These are phyloP conservation scores for Psophocarpus tetragonolobus DNA, from an alignment of 306 rosid species.

Conservation along the genomic window DNA sequence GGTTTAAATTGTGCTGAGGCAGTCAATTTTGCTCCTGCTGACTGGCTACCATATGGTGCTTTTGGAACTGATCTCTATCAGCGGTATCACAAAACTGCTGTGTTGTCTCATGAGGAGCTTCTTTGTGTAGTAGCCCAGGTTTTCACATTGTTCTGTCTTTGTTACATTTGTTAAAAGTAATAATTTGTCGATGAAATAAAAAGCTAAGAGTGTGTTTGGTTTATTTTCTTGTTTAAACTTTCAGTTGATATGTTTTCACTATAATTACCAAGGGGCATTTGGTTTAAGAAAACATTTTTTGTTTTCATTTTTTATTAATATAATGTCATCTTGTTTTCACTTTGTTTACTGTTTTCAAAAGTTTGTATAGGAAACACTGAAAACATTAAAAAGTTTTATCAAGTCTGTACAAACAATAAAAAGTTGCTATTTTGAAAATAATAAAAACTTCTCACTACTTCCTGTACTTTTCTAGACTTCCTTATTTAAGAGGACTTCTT, in stretches of 20 bases:
- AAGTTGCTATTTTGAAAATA: not conserved
- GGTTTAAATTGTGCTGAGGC: constrained; percentile 99
- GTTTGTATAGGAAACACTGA: not conserved
- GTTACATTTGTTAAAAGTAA: constrained; percentile 7
- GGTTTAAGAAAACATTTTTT: not conserved
- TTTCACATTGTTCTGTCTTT: constrained; percentile 32
- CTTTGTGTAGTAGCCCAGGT: constrained; percentile 92
- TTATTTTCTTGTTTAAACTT: constrained; percentile 15
- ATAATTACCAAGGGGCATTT: not conserved
- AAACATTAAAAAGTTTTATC: not conserved
- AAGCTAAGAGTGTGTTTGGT: not conserved
- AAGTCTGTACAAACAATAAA: not conserved
- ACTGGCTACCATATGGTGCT: constrained; percentile 96
- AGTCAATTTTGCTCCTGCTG: constrained; percentile 99
- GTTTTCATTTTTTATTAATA: not conserved
- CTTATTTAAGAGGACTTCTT: not conserved
- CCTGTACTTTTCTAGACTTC: constrained; percentile 10
- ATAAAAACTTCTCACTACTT: not conserved
- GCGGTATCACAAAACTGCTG: constrained; percentile 81
- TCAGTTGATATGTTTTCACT: not conserved
- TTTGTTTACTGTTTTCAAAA: not conserved
- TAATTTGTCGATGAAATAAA: constrained; percentile 19
- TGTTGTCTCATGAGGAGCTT: constrained; percentile 96
- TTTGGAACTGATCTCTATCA: constrained; percentile 92
- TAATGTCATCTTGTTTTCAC: not conserved